Conservation (phyloP, 306 rosid species). For the Adenanthera pavonina region DNA sequence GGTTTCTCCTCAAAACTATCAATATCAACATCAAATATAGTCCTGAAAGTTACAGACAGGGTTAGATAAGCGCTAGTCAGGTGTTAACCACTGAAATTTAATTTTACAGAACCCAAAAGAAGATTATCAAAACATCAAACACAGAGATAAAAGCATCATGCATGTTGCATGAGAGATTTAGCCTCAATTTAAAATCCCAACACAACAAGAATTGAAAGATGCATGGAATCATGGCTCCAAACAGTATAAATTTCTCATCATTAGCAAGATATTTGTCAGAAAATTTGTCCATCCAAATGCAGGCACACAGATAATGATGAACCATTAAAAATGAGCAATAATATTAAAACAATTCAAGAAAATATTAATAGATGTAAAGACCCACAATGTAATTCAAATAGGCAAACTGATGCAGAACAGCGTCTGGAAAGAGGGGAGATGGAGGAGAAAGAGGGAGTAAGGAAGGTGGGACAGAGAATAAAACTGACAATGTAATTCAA, state of each 20-base stretch:
- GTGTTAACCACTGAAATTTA: slow-evolving; percentile 16
- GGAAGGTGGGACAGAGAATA: background rate
- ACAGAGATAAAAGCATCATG: slow-evolving; percentile 32
- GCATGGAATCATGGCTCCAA: slow-evolving; percentile 10
- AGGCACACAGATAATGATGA: background rate
- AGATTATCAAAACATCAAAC: slow-evolving; percentile 18
- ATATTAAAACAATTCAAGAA: background rate
- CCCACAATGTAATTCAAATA: background rate
- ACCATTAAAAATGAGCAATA: background rate
- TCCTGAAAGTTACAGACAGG: slow-evolving; percentile 63
- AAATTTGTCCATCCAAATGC: slow-evolving; percentile 3
- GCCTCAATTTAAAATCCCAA: slow-evolving; percentile 13
- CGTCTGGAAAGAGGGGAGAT: background rate
- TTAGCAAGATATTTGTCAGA: slow-evolving; percentile 16
- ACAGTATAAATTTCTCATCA: background rate
- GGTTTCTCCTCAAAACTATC: slow-evolving; percentile 96
- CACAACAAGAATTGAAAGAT: background rate
- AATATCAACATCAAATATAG: slow-evolving; percentile 90
- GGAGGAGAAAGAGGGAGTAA: background rate
- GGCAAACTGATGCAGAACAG: background rate
- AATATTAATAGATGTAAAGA: background rate
- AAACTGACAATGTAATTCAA: background rate
- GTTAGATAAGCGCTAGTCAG: slow-evolving; percentile 26
- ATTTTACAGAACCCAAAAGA: slow-evolving; percentile 16
- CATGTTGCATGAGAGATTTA: slow-evolving; percentile 12